A percentile compares a stretch with the other conserved stretches of the same genome.
Conservation (phyloP, 768 basidiomycete species). For the Boletus speciosus region DNA sequence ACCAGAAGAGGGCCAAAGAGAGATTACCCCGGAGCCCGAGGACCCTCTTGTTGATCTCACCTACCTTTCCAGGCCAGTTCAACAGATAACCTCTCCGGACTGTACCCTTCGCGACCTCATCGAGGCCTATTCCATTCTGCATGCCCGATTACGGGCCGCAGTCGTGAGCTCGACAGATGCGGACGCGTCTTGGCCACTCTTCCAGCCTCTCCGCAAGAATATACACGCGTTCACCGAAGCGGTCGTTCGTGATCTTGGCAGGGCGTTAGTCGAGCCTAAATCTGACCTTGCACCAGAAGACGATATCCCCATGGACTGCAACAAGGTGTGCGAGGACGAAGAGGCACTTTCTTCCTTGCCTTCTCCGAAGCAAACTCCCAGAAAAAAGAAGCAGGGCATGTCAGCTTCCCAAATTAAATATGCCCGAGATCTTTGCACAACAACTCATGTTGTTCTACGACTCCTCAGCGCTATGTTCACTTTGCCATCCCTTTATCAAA, state of each 20-base stretch:
- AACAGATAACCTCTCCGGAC: slow-evolving; percentile 50
- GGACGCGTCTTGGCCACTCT: slow-evolving; percentile 66
- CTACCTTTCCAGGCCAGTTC: slow-evolving; percentile 66
- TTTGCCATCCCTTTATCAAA: slow-evolving; percentile 50
- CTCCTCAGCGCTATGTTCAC: slow-evolving; percentile 60
- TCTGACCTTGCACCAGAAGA: slow-evolving; percentile 19
- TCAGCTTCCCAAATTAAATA: slow-evolving; percentile 74
- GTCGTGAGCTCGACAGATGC: slow-evolving; percentile 44
- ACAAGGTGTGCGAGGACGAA: slow-evolving; percentile 25
- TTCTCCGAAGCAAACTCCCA: slow-evolving; percentile 67
- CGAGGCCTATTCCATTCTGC: slow-evolving; percentile 70
- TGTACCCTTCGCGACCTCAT: slow-evolving; percentile 56
- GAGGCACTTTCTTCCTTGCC: slow-evolving; percentile 43
- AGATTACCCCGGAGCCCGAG: slow-evolving; percentile 73
- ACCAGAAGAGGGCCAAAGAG: slow-evolving; percentile 47
- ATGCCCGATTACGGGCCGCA: slow-evolving; percentile 55
- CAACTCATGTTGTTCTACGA: slow-evolving; percentile 66
- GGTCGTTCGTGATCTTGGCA: slow-evolving; percentile 64
- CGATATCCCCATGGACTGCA: slow-evolving; percentile 22
- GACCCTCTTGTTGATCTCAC: slow-evolving; percentile 59
- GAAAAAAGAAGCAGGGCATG: slow-evolving; percentile 57
- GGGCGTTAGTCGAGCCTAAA: slow-evolving; percentile 59
- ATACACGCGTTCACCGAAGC: slow-evolving; percentile 49
- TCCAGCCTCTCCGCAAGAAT: slow-evolving; percentile 64
- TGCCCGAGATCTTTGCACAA: slow-evolving; percentile 75